Percentiles rank a stretch among this genome's conserved stretches.
Conservation (phyloP, 345 rosid species). For the Dipteronia sinensis region DNA sequence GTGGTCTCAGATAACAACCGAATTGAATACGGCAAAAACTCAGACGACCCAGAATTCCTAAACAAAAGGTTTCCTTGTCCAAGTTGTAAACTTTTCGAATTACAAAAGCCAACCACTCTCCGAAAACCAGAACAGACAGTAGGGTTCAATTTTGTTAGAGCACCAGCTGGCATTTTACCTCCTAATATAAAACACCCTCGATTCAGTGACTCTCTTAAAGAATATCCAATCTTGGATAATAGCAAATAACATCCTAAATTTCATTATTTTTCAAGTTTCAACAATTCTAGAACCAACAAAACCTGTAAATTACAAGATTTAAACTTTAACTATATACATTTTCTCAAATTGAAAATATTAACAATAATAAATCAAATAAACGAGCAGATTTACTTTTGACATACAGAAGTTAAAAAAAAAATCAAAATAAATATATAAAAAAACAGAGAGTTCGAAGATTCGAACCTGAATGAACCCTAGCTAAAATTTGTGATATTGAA, state of each 20-base stretch:
- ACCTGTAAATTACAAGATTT: constrained; percentile 2
- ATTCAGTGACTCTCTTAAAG: constrained; percentile 16
- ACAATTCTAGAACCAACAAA: constrained; percentile 21
- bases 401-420: not conserved
- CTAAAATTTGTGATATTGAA: not conserved
- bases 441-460: not conserved
- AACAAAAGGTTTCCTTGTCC: constrained; percentile 26
- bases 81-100: constrained; percentile 23
- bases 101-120: constrained; percentile 22
- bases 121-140: constrained; percentile 43
- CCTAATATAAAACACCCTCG: constrained; percentile 16
- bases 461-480: constrained; percentile 16
- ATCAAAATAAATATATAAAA: not conserved
- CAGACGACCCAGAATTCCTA: constrained; percentile 13
- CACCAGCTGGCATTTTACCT: constrained; percentile 61
- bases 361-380: not conserved
- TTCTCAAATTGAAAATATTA: no score
- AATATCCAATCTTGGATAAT: not conserved
- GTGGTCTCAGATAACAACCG: constrained; percentile 24
- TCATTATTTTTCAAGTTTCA: constrained; percentile 24
- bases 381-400: not conserved
- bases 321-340: not conserved
- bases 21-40: constrained; percentile 25
- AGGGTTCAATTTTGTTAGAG: constrained; percentile 49
- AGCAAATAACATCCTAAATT: constrained; percentile 8